phyloP scores from a whole-genome alignment of 2,329 filamentous ascomycete species.

The Aureobasidium sp. region DNA sequence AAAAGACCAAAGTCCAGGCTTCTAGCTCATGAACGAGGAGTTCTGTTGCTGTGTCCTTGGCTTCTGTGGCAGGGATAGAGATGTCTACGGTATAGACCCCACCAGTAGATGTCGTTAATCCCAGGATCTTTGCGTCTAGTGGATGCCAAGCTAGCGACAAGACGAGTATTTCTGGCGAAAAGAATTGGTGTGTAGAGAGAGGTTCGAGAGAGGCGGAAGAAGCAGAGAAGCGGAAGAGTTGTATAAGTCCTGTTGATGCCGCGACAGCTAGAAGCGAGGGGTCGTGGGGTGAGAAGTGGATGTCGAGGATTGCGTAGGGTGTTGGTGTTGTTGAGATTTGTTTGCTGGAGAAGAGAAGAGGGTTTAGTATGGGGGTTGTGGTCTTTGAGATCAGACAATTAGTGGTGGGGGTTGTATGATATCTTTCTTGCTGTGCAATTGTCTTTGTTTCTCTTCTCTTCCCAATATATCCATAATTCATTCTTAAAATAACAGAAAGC shows the following conservation, averaged over 20 bases:
- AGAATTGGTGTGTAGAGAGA: constrained; percentile 41
- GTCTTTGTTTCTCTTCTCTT: too few species aligned
- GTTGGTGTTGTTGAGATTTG: constrained; percentile 45
- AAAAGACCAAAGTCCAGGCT: constrained; percentile 66
- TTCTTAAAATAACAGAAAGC: neutral
- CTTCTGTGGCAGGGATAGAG: neutral
- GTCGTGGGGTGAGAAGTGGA: constrained; percentile 65
- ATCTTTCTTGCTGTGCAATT: too few species aligned
- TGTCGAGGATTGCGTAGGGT: constrained; percentile 71
- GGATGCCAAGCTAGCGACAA: constrained; percentile 72
- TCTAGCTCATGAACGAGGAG: constrained; percentile 49
- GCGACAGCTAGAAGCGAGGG: constrained; percentile 60
- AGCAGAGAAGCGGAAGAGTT: constrained; percentile 50
- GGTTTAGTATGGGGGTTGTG: neutral
- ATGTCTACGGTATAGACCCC: constrained; percentile 40
- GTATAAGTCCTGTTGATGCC: constrained; percentile 67
- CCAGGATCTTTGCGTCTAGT: constrained; percentile 47
- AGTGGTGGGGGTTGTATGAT: too few species aligned
- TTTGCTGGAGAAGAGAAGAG: neutral
- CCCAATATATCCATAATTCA: too few species aligned
- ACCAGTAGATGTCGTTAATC: constrained; percentile 65
- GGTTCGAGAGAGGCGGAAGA: constrained; percentile 25
- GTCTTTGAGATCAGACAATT: too few species aligned
- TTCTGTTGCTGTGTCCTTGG: constrained; percentile 16
- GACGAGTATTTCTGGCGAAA: constrained; percentile 56